phyloP scores from a whole-genome alignment of 345 rosid species.

The Hibiscus mutabilis region DNA sequence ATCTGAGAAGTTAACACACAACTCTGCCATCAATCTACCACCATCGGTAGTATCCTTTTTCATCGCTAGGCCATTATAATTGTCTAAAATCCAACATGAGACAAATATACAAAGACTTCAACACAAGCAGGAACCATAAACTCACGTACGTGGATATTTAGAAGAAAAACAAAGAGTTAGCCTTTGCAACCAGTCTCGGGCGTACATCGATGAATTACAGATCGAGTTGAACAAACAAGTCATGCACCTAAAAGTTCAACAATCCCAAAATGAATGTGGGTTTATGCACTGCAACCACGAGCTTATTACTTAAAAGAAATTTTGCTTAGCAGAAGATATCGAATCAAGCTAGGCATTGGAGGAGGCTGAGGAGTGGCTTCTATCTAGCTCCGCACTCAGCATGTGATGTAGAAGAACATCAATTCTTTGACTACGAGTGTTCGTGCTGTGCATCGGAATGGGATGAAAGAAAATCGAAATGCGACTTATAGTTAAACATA shows the following conservation, averaged over 20 bases:
- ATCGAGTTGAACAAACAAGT: not conserved
- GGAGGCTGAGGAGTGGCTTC: slow-evolving; percentile 20
- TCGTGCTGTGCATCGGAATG: slow-evolving; percentile 45
- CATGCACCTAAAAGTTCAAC: not conserved
- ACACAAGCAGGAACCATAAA: not conserved
- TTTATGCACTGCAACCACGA: not conserved
- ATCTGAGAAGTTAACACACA: not conserved
- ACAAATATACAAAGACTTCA: not conserved
- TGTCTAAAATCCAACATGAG: not conserved
- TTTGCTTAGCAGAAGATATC: slow-evolving; percentile 10
- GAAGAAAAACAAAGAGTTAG: not conserved
- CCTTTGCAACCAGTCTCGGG: not conserved
- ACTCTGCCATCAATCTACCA: not conserved
- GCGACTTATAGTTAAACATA: not conserved
- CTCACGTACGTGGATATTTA: not conserved
- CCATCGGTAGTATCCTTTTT: not conserved
- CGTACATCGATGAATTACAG: not conserved
- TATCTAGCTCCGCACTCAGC: slow-evolving; percentile 57
- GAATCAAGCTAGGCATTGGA: slow-evolving; percentile 16
- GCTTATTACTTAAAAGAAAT: not conserved
- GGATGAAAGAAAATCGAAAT: slow-evolving; percentile 6
- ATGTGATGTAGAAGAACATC: slow-evolving; percentile 89
- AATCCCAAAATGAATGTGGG: not conserved
- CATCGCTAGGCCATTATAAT: not conserved
- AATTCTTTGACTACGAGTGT: slow-evolving; percentile 80